Evolutionary conservation across 2,329 filamentous ascomycete genomes (phyloP).

Genomic region (Colletotrichum brevisporum): DNA sequence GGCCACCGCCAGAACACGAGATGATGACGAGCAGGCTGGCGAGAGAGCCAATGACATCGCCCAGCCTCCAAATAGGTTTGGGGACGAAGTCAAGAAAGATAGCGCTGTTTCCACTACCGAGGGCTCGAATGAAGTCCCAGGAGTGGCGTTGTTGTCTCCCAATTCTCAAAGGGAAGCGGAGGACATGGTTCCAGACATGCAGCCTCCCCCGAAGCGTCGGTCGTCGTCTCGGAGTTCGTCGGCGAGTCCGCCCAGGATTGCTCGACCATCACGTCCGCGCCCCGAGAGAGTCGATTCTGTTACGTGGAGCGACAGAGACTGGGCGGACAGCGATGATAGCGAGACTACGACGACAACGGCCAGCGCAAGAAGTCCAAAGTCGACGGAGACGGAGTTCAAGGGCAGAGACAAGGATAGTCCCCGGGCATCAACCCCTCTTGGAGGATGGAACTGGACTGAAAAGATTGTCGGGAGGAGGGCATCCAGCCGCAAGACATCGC

Average conservation of each 20-base stretch:
- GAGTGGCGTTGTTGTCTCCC: constrained; percentile 46
- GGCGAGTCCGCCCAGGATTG: constrained; percentile 32
- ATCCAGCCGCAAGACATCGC: constrained; percentile 25
- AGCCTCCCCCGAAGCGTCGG: constrained; percentile 42
- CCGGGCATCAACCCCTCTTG: constrained; percentile 42
- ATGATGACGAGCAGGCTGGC: constrained; percentile 74
- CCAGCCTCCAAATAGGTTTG: constrained; percentile 71
- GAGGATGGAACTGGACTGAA: constrained; percentile 68
- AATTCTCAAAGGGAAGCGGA: constrained; percentile 52
- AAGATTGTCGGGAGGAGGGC: constrained; percentile 64
- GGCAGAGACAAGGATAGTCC: constrained; percentile 43
- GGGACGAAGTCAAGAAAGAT: constrained; percentile 71
- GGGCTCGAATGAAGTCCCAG: constrained; percentile 41
- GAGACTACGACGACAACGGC: constrained; percentile 47
- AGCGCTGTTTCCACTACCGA: constrained; percentile 37
- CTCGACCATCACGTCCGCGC: constrained; percentile 15
- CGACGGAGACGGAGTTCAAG: constrained; percentile 26
- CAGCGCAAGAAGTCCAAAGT: constrained; percentile 27
- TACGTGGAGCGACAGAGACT: constrained; percentile 77
- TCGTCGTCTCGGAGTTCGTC: constrained; percentile 34
- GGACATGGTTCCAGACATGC: constrained; percentile 64
- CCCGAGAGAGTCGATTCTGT: constrained; percentile 62
- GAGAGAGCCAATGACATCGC: constrained; percentile 78
- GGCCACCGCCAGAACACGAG: constrained; percentile 73
- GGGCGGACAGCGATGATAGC: constrained; percentile 67